These are phyloP conservation scores for Cryphonectria naterciae DNA, from an alignment of 2,329 filamentous ascomycete species.

Conservation along the genomic window DNA sequence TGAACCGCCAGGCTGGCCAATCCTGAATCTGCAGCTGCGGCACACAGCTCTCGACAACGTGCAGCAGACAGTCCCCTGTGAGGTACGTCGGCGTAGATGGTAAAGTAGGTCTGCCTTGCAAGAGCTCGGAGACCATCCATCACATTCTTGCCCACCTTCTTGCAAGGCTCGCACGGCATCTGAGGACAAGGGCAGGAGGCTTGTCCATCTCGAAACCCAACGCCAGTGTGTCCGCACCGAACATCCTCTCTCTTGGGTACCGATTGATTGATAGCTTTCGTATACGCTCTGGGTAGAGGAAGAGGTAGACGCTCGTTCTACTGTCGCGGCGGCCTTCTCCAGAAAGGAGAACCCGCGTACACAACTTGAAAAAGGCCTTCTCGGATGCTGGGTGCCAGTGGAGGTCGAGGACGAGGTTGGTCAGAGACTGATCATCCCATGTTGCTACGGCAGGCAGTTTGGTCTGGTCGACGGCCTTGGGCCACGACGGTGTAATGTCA, in stretches of 20 bases:
- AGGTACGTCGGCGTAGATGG: slow-evolving; percentile 11
- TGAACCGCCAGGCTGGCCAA: slow-evolving; percentile 13
- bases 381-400: slow-evolving; percentile 19
- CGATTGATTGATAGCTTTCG: slow-evolving; percentile 6
- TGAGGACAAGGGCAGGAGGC: slow-evolving; percentile 12
- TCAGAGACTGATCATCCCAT: slow-evolving; percentile 9
- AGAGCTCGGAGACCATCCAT: slow-evolving; percentile 9
- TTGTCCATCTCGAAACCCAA: slow-evolving; percentile 11
- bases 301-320: slow-evolving; percentile 18
- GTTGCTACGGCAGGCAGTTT: slow-evolving; percentile 16
- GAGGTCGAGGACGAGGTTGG: slow-evolving; percentile 18
- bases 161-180: slow-evolving; percentile 5
- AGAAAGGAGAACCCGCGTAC: slow-evolving; percentile 6
- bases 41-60: slow-evolving; percentile 13
- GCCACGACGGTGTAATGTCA: slow-evolving; percentile 23
- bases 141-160: slow-evolving; percentile 1
- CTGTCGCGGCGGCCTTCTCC: slow-evolving; percentile 10
- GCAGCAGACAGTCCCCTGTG: slow-evolving; percentile 9
- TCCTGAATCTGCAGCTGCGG: slow-evolving; percentile 4
- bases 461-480: slow-evolving; percentile 16
- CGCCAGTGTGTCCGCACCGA: slow-evolving; percentile 14
- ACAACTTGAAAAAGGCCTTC: slow-evolving; percentile 21
- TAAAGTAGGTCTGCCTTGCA: slow-evolving; percentile 10
- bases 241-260: slow-evolving; percentile 11
- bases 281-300: slow-evolving; percentile 23